These are phyloP conservation scores for Diaporthe sp. DNA, from an alignment of 2,329 filamentous ascomycete genomes.

Conservation along the genomic window DNA sequence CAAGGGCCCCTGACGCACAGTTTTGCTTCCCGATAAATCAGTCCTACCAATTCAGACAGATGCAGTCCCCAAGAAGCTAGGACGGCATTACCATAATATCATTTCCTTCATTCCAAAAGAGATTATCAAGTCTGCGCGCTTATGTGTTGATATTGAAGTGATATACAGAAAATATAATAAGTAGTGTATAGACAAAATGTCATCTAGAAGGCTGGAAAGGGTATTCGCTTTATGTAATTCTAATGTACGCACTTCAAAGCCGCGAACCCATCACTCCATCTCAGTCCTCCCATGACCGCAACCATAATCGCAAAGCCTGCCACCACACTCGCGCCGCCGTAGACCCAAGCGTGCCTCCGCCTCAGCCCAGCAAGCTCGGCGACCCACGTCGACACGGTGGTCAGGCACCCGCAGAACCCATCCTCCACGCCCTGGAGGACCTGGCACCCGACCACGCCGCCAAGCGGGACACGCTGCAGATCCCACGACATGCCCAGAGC, in stretches of 20 bases:
- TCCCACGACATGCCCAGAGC: conserved; percentile 84
- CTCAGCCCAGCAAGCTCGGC: conserved; percentile 68
- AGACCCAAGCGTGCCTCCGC: conserved; percentile 71
- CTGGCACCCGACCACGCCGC: conserved; percentile 71
- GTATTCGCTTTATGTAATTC: neutral
- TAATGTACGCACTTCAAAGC: conserved; percentile 53
- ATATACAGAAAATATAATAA: too few relatives aligned
- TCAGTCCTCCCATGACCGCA: conserved; percentile 79
- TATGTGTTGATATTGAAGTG: too few relatives aligned
- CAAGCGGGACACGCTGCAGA: conserved; percentile 74
- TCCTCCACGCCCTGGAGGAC: conserved; percentile 73
- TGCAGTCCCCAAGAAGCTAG: too few relatives aligned
- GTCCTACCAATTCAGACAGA: too few relatives aligned
- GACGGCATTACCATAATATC: too few relatives aligned
- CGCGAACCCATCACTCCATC: conserved; percentile 74
- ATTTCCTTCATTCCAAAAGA: too few relatives aligned
- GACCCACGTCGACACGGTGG: conserved; percentile 77
- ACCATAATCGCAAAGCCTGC: conserved; percentile 72
- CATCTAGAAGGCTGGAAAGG: too few relatives aligned
- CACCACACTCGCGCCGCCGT: conserved; percentile 72
- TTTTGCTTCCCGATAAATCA: too few relatives aligned
- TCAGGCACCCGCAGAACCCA: conserved; percentile 76
- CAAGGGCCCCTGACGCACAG: too few relatives aligned
- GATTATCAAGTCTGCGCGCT: too few relatives aligned
- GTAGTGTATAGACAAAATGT: too few relatives aligned